These are phyloP conservation scores for Phoma sp. DNA, from an alignment of 2,329 filamentous ascomycete species.

Conservation along the genomic window DNA sequence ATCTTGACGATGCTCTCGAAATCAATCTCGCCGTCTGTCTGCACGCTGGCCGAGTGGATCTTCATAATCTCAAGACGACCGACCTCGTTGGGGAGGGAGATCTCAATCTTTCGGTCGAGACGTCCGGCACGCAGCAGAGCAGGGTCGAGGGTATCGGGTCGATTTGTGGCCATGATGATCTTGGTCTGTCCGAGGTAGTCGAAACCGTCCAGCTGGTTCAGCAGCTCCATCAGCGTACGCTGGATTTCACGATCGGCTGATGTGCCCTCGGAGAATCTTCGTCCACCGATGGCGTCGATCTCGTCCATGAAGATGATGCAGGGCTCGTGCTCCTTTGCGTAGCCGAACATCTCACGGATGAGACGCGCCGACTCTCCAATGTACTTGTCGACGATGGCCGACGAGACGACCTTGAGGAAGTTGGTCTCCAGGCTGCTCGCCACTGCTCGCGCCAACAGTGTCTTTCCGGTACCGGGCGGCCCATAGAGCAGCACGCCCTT, in stretches of 20 bases:
- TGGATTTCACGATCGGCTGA: constrained; percentile 98
- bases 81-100: constrained; percentile 95
- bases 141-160: constrained; percentile 94
- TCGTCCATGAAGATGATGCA: constrained; percentile 99
- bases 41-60: constrained; percentile 88
- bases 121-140: constrained; percentile 90
- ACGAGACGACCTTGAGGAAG: constrained; percentile 98
- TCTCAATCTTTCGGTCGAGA: constrained; percentile 97
- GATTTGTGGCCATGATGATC: constrained; percentile 99
- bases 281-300: constrained; percentile 97
- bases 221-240: constrained; percentile 95
- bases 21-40: constrained; percentile 93
- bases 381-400: constrained; percentile 99
- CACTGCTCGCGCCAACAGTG: constrained; percentile 88
- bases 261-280: constrained; percentile 95
- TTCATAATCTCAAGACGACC: constrained; percentile 96
- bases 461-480: constrained; percentile 96
- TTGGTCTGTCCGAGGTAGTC: constrained; percentile 99
- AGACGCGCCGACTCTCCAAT: constrained; percentile 97
- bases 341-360: constrained; percentile 99
- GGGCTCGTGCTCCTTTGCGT: constrained; percentile 98
- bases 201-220: constrained; percentile 98
- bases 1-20: constrained; percentile 99
- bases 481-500: constrained; percentile 97
- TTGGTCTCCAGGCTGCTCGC: constrained; percentile 97